Evolutionary conservation across 2,329 filamentous ascomycete genomes (phyloP), one percentile per base, ranked within the genome.

Genomic region (Kalaharituber pfeilii): DNA sequence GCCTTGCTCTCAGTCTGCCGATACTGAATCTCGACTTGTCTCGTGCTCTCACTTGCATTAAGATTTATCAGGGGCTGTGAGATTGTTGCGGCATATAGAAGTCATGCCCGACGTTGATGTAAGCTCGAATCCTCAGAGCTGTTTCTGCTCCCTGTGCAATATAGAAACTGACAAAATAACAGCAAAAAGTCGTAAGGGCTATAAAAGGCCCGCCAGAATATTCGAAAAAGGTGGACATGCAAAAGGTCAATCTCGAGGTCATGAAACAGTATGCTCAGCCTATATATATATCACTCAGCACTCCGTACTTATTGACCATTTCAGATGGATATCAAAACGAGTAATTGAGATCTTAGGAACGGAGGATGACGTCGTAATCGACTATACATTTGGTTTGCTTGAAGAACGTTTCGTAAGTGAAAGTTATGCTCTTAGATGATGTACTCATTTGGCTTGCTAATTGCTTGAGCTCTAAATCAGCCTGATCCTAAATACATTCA

Each of bases 171-270:
- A 47, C 42, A 15, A 5, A 6, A 11, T 22, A 4, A 29, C 47
- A 50, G 47, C 27, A 28, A 50, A 94, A 93, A 73, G 78, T 94
- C 64, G 73, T 95, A 54, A 85, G 82, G 75, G 81, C 82, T 69
- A 96, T 88, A 54, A 95, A 93, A 66, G 96, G 95, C 60, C 91
- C 91, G 47, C 76, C 82, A 6, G 87, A 95, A 66, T 98, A 96
- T 71, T 89, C 78, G 66, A 81, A 85, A 67, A 95, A 95, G 73
- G 91, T 98, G 60, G 88, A 98, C 72, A 94, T 93, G 79, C 79
- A 81, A 63, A 96, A 96, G 72, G 87, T 98, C 69, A 95, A 98
- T 67, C 75, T 94, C 51, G 86, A 94, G 69, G 85, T 98, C 54
- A 94, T 98, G 80, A 95, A 95, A 76, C 94, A 91, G 85, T 93